Conservation (phyloP, 371 early-diverging fungal species). For the Capillidium heterosporum region DNA sequence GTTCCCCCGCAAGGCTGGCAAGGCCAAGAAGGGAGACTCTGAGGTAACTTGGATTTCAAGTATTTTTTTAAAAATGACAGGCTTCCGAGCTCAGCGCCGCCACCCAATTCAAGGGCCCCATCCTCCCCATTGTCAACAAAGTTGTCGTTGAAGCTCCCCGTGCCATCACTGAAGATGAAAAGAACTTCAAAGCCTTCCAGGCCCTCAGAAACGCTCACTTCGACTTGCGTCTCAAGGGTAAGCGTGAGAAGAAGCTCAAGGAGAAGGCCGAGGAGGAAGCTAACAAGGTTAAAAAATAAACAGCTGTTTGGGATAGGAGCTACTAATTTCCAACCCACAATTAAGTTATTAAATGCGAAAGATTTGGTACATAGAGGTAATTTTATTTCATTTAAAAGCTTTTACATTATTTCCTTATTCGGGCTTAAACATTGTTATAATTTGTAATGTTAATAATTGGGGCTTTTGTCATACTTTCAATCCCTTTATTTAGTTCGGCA, state of each 20-base stretch:
- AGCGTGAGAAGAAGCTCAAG: constrained; percentile 63
- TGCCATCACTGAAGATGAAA: constrained; percentile 71
- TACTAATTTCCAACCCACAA: no score
- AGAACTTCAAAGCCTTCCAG: constrained; percentile 58
- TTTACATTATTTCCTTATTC: no score
- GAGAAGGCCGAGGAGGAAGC: constrained; percentile 74
- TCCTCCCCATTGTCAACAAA: constrained; percentile 57
- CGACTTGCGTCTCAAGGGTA: constrained; percentile 63
- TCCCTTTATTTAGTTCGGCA: no score
- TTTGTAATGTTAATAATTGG: no score
- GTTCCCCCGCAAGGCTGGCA: constrained; percentile 82
- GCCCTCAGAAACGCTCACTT: constrained; percentile 82
- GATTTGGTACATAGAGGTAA: no score
- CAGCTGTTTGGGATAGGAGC: no score
- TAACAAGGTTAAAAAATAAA: constrained; percentile 52
- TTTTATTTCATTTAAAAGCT: no score
- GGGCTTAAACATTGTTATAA: no score
- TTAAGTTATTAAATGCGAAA: no score
- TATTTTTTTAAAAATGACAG: constrained; percentile 11
- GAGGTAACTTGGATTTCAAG: constrained; percentile 9
- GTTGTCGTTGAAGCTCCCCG: constrained; percentile 52
- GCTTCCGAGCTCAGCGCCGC: constrained; percentile 46
- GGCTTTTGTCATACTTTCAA: no score
- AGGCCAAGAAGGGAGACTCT: constrained; percentile 58
- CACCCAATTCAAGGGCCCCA: constrained; percentile 47